phyloP scores from a whole-genome alignment of 1,284 basidiomycete genomes.

The Trichosporon inkin region DNA sequence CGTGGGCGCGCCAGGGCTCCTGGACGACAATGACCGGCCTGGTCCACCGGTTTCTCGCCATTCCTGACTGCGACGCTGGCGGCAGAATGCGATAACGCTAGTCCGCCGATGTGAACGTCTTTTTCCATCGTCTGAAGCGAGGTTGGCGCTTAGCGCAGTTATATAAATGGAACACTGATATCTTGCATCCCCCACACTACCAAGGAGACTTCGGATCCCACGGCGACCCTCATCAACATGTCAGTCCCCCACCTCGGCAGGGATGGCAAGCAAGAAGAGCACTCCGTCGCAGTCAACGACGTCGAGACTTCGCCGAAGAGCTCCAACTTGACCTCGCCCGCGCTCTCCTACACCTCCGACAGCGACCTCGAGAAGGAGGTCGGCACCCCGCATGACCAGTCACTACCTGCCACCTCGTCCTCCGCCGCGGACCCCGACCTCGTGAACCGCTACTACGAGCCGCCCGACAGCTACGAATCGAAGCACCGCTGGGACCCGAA shows the following conservation, averaged over 20 bases:
- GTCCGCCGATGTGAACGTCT: not conserved
- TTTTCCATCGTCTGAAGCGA: not conserved
- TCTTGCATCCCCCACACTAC: not conserved
- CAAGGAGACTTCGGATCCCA: too few species aligned
- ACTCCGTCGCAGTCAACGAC: not conserved
- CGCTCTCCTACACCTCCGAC: not conserved
- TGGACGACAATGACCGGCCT: not conserved
- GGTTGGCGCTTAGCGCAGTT: not conserved
- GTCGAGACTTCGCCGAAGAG: not conserved
- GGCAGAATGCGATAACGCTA: not conserved
- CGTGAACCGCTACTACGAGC: constrained; percentile 36
- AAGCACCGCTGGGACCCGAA: constrained; percentile 43
- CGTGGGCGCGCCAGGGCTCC: too few species aligned
- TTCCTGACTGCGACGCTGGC: not conserved
- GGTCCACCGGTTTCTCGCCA: not conserved
- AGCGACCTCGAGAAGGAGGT: not conserved
- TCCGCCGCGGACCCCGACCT: constrained; percentile 1
- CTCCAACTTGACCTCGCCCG: not conserved
- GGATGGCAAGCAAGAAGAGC: not conserved
- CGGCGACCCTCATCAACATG: constrained; percentile 1
- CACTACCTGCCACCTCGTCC: not conserved
- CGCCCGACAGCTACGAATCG: constrained; percentile 39
- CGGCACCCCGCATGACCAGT: not conserved
- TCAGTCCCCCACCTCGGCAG: not conserved
- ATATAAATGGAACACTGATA: not conserved